Evolutionary conservation across 2,329 filamentous ascomycete species (phyloP).

Genomic region (Drechslerella dactyloides): DNA sequence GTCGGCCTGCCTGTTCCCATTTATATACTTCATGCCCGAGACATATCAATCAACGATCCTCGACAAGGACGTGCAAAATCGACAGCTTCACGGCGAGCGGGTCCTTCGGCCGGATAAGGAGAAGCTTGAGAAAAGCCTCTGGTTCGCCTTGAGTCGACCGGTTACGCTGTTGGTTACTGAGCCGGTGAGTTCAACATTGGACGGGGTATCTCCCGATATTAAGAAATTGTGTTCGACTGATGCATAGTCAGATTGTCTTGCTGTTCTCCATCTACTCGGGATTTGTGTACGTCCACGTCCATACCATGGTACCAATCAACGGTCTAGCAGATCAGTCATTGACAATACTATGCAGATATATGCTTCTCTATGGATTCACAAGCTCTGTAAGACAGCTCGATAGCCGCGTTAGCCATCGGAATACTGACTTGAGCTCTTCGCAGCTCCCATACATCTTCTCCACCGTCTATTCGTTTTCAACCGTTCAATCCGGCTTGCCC

Average conservation of each 20-base stretch:
- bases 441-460: slow-evolving; percentile 26
- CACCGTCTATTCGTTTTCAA: slow-evolving; percentile 13
- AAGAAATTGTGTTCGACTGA: not conserved
- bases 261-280: slow-evolving; percentile 25
- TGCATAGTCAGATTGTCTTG: not conserved
- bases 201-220: not conserved
- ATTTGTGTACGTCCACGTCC: slow-evolving; percentile 16
- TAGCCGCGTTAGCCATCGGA: not conserved
- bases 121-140: not conserved
- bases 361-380: slow-evolving; percentile 23
- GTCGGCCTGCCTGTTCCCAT: slow-evolving; percentile 13
- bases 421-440: not conserved
- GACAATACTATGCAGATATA: slow-evolving; percentile 9
- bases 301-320: not conserved
- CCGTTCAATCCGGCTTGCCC: slow-evolving; percentile 10
- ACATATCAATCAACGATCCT: slow-evolving; percentile 12
- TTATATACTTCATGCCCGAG: slow-evolving; percentile 31
- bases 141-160: not conserved
- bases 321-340: not conserved
- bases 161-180: slow-evolving; percentile 14
- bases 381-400: slow-evolving; percentile 12
- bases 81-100: slow-evolving; percentile 15
- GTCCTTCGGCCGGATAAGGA: slow-evolving; percentile 1
- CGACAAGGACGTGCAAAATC: slow-evolving; percentile 9
- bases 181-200: slow-evolving; percentile 3